Conservation (phyloP, 108 stramenopile genomes). For the Hondaea fermentalgiana region DNA sequence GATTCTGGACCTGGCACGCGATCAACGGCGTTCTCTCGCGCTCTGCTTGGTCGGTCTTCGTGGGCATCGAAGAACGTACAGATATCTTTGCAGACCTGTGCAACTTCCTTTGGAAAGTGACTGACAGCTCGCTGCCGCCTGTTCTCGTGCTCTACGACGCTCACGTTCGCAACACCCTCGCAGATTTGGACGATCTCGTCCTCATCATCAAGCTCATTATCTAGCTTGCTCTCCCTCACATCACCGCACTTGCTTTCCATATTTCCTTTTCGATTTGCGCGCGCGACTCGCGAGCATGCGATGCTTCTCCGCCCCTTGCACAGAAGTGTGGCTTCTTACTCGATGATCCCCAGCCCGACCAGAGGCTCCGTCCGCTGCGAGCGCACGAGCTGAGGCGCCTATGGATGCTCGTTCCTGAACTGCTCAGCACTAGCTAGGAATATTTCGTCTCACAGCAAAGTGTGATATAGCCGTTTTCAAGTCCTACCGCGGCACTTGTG, state of each 20-base stretch:
- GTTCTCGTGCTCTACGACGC: neutral
- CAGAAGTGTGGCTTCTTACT: no score
- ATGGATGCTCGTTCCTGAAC: no score
- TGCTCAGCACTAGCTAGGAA: no score
- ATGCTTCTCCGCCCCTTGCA: no score
- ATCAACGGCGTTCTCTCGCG: neutral
- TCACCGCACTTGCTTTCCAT: neutral
- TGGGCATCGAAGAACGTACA: neutral
- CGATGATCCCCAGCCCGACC: no score
- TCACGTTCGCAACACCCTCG: neutral
- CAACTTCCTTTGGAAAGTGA: neutral
- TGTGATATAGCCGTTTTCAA: no score
- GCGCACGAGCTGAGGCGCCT: no score
- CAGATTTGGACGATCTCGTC: neutral
- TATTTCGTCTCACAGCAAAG: no score
- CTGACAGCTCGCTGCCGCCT: neutral
- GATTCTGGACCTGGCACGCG: neutral
- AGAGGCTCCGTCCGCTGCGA: no score
- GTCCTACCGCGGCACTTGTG: no score
- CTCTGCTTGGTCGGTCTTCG: neutral
- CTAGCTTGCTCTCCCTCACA: neutral
- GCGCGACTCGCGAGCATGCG: no score
- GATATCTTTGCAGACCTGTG: neutral
- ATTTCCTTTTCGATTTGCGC: neutral
- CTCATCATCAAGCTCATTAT: neutral